phyloP scores from a whole-genome alignment of 176 grass and related monocot genomes.

The Puya raimondii region DNA sequence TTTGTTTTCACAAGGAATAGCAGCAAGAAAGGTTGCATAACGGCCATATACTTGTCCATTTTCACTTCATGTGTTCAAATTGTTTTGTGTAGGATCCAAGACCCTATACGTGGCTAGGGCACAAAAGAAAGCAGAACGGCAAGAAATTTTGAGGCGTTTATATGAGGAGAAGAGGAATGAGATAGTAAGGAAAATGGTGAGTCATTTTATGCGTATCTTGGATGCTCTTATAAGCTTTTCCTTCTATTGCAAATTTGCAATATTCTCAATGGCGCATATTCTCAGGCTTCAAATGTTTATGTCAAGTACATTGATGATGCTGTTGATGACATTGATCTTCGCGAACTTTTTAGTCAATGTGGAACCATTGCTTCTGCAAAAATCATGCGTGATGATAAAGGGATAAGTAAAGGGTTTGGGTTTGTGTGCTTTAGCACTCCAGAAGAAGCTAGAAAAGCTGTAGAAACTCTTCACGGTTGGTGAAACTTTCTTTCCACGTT shows the following conservation, averaged over 20 bases:
- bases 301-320: constrained; percentile 72
- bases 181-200: constrained; percentile 65
- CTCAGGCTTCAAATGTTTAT: constrained; percentile 68
- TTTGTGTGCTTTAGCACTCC: constrained; percentile 73
- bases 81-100: constrained; percentile 51
- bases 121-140: constrained; percentile 74
- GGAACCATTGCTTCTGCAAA: constrained; percentile 69
- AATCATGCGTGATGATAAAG: constrained; percentile 74
- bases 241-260: background rate
- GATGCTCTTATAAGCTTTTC: background rate
- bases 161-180: constrained; percentile 68
- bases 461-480: constrained; percentile 62
- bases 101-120: constrained; percentile 67
- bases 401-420: constrained; percentile 78
- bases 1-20: background rate
- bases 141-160: constrained; percentile 48
- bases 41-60: background rate
- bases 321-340: constrained; percentile 49
- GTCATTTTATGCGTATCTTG: background rate
- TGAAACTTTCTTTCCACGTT: background rate
- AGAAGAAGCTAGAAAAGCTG: constrained; percentile 62
- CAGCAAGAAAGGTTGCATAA: background rate
- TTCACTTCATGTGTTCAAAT: background rate
- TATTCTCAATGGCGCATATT: background rate
- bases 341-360: constrained; percentile 54